Conservation (phyloP, 208 protist genomes). For the Trichomonas vaginalis region DNA sequence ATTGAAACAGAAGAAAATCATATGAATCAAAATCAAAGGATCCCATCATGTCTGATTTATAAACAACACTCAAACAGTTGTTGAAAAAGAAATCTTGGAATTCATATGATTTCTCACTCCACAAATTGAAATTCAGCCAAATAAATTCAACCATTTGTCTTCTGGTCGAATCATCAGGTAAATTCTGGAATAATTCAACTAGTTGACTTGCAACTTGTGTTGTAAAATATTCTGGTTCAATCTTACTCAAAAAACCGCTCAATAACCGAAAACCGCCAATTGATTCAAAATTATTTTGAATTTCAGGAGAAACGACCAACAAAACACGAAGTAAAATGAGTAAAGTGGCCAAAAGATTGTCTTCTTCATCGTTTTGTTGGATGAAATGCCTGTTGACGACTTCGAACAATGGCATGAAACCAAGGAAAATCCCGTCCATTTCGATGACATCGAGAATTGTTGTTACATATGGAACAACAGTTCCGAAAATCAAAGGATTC, state of each 20-base stretch:
- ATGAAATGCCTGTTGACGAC: neutral
- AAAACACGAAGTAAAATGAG: neutral
- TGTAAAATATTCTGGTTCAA: neutral
- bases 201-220: neutral
- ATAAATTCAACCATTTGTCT: neutral
- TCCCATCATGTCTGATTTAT: neutral
- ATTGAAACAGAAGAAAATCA: conserved; percentile 4
- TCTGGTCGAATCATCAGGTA: neutral
- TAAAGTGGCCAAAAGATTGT: neutral
- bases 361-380: neutral
- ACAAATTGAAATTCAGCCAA: neutral
- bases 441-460: neutral
- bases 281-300: neutral
- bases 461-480: neutral
- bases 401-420: neutral
- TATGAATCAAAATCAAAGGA: neutral
- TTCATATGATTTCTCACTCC: neutral
- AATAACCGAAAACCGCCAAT: neutral
- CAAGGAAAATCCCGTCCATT: neutral
- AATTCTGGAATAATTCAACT: neutral
- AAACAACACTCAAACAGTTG: neutral
- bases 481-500: neutral
- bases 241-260: neutral
- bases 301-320: neutral
- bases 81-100: neutral